Evolutionary conservation across 2,329 filamentous ascomycete species (phyloP).

Genomic region (Drechslerella coelobrocha): DNA sequence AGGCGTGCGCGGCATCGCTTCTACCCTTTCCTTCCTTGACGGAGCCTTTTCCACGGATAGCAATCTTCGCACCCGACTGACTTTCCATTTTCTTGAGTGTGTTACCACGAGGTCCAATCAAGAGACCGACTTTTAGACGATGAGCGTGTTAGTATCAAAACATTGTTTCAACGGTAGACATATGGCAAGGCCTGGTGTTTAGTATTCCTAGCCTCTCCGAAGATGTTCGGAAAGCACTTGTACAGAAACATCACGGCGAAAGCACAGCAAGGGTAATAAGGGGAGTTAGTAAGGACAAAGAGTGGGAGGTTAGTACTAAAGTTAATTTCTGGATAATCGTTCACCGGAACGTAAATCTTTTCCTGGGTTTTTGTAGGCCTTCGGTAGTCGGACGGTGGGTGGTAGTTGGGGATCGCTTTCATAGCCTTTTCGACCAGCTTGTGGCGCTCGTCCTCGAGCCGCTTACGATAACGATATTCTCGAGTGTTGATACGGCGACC

Average conservation of each 20-base stretch:
- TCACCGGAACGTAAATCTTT: conserved; percentile 99
- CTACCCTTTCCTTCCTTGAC: conserved; percentile 99
- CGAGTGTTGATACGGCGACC: conserved; percentile 98
- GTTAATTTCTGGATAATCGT: conserved; percentile 99
- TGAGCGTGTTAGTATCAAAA: conserved; percentile 82
- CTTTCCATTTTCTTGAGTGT: conserved; percentile 99
- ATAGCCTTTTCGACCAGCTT: conserved; percentile 98
- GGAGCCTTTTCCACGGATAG: conserved; percentile 98
- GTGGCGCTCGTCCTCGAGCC: conserved; percentile 96
- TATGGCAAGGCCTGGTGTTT: conserved; percentile 38
- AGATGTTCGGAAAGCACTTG: conserved; percentile 30
- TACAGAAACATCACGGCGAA: conserved; percentile 36
- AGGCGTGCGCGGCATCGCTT: conserved; percentile 97
- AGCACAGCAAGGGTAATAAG: conserved; percentile 23
- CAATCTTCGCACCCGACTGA: conserved; percentile 97
- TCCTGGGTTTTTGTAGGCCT: conserved; percentile 99
- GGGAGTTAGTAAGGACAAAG: conserved; percentile 59
- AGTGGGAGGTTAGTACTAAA: conserved; percentile 81
- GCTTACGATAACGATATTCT: conserved; percentile 97
- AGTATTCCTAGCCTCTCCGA: conserved; percentile 39
- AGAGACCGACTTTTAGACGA: conserved; percentile 93
- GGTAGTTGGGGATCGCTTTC: conserved; percentile 99
- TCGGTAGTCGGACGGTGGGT: conserved; percentile 97
- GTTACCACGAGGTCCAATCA: conserved; percentile 99
- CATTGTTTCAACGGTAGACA: conserved; percentile 50